Evolutionary conservation across 2,329 filamentous ascomycete genomes (phyloP), one percentile per base, ranked within the genome.

Genomic region (Pestalotiopsis sp.): DNA sequence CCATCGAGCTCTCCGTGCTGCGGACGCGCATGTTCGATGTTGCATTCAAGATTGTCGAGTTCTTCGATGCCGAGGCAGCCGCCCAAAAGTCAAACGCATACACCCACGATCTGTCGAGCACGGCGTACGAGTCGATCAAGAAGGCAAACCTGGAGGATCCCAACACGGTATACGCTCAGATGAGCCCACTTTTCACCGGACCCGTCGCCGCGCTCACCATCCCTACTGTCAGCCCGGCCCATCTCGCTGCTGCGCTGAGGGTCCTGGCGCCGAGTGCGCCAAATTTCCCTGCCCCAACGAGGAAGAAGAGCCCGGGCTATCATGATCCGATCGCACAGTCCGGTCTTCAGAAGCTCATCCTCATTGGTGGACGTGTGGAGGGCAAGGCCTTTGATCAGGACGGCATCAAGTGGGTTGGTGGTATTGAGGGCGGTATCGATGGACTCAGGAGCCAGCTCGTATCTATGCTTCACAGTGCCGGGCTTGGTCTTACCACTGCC

Each of bases 11-110:
- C 31, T 92, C 97, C 79, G 93, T 97, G 31, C 84, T 99, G 68
- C 92, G 96, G 77, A 96, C 94, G 14, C 92, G 93, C 77, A 97
- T 99, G 77, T 94, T 99, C 78, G 91, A 91, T 73, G 90, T 93
- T 20, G 95, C 95, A 1, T 84, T 98, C 71, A 91, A 92, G 73
- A 89, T 98, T 65, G 91, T 95, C 70, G 95, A 98, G 78, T 97
- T 94, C 81, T 97, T 89, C 78, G 88, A 88, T 78, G 87, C 85
- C 71, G 81, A 81, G 52, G 79, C 73, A 4, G 80, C 83, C 20
- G 73, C 78, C 4, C 75, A 78, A 14, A 75, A 77, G 38, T 74
- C 79, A 3, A 85, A 73, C 74, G 81, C 71, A 77, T 83, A 83
- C 75, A 79, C 77, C 66, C 83, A 90, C 77, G 88, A 90, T 74